Conservation (phyloP, 768 basidiomycete genomes). For the Glaciozyma antarctica region DNA sequence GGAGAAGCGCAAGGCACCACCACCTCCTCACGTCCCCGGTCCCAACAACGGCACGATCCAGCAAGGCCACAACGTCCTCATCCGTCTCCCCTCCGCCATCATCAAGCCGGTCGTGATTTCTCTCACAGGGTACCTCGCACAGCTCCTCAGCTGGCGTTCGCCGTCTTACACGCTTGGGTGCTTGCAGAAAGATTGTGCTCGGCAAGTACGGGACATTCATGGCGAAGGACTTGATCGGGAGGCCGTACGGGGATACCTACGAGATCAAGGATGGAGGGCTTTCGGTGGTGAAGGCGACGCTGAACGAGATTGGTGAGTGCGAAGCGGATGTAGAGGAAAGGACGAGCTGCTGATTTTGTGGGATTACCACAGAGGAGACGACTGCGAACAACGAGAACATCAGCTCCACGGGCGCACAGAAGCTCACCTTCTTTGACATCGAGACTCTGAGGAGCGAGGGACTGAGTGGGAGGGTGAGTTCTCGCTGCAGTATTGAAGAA, state of each 20-base stretch:
- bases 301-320: slow-evolving; percentile 70
- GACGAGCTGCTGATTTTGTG: background rate
- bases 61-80: slow-evolving; percentile 64
- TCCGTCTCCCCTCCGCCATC: slow-evolving; percentile 69
- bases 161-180: background rate
- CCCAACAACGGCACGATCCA: slow-evolving; percentile 43
- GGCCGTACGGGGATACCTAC: slow-evolving; percentile 79
- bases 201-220: slow-evolving; percentile 81
- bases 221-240: slow-evolving; percentile 59
- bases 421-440: slow-evolving; percentile 74
- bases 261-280: slow-evolving; percentile 65
- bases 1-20: too few relatives aligned
- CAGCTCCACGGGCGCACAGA: slow-evolving; percentile 53
- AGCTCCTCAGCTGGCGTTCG: background rate
- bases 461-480: slow-evolving; percentile 48
- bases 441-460: slow-evolving; percentile 72
- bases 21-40: too few relatives aligned
- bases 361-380: slow-evolving; percentile 59
- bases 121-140: background rate
- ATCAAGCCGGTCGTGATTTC: slow-evolving; percentile 59
- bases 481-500: background rate
- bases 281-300: slow-evolving; percentile 50
- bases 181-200: slow-evolving; percentile 56
- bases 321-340: slow-evolving; percentile 16
- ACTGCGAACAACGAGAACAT: slow-evolving; percentile 95